A percentile compares a stretch with the other conserved stretches of the same genome.
Evolutionary conservation across 2,329 filamentous ascomycete genomes (phyloP).

Genomic region (Neocucurbitaria cava): DNA sequence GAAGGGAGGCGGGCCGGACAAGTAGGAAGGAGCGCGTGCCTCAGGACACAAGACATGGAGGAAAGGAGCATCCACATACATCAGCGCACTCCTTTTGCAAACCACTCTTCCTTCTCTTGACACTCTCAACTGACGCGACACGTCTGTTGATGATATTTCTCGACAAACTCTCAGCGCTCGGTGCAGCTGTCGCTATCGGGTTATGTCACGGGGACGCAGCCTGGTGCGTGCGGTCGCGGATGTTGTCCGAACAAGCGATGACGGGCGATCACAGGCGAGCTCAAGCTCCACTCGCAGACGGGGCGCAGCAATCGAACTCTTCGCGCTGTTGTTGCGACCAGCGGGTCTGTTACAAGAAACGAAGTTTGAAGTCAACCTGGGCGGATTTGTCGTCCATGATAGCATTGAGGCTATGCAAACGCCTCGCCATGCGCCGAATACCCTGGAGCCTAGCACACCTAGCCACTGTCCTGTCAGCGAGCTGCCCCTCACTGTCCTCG

Average conservation of each 20-base stretch:
- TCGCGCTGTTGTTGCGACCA: conserved; percentile 25
- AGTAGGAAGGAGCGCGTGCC: conserved; percentile 25
- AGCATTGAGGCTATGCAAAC: conserved; percentile 37
- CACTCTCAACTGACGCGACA: conserved; percentile 28
- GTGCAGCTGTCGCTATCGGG: conserved; percentile 16
- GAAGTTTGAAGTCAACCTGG: conserved; percentile 26
- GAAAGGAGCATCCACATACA: conserved; percentile 43
- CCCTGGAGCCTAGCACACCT: conserved; percentile 29
- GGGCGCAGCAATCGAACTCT: conserved; percentile 30
- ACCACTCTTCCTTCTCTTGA: conserved; percentile 16
- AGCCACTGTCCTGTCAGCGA: conserved; percentile 27
- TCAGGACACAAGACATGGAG: conserved; percentile 21
- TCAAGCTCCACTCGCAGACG: conserved; percentile 25
- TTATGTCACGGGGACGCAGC: conserved; percentile 26
- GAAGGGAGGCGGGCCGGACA: conserved; percentile 12
- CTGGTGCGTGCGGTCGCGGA: conserved; percentile 30
- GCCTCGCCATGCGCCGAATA: conserved; percentile 16
- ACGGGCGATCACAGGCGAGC: conserved; percentile 18
- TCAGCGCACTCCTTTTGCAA: conserved; percentile 35
- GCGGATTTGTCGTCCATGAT: conserved; percentile 11
- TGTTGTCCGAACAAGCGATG: conserved; percentile 23
- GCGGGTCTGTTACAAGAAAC: conserved; percentile 23
- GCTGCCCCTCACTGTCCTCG: conserved; percentile 24
- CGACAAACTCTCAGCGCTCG: conserved; percentile 8
- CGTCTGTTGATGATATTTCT: conserved; percentile 13